A percentile compares a stretch with the other conserved stretches of the same genome.
Evolutionary conservation across 176 grass and related monocot species (phyloP).

Genomic region (Rhynchospora breviuscula): DNA sequence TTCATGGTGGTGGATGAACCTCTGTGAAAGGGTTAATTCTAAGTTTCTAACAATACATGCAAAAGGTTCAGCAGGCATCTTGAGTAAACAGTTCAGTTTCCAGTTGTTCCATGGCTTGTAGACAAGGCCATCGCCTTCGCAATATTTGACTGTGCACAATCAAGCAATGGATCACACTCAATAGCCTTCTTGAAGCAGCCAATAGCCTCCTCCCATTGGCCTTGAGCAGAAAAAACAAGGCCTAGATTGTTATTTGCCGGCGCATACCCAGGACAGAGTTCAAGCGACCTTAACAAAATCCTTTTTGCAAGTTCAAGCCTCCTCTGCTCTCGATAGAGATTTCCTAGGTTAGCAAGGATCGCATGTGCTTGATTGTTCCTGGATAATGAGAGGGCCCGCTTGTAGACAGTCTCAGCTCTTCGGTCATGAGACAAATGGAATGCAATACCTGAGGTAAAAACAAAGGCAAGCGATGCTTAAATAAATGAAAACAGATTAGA

Average conservation of each 20-base stretch:
- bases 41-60: background rate
- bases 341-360: slow-evolving; percentile 87
- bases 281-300: slow-evolving; percentile 66
- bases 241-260: slow-evolving; percentile 94
- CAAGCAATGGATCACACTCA: slow-evolving; percentile 66
- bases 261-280: slow-evolving; percentile 80
- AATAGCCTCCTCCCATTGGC: slow-evolving; percentile 60
- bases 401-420: slow-evolving; percentile 70
- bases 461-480: background rate
- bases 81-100: slow-evolving; percentile 16
- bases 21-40: background rate
- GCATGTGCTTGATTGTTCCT: slow-evolving; percentile 59
- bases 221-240: slow-evolving; percentile 69
- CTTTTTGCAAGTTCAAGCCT: slow-evolving; percentile 74
- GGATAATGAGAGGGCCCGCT: slow-evolving; percentile 54
- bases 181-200: slow-evolving; percentile 78
- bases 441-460: slow-evolving; percentile 58
- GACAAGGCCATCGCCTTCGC: slow-evolving; percentile 44
- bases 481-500: slow-evolving; percentile 3
- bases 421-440: slow-evolving; percentile 75
- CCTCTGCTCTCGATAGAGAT: slow-evolving; percentile 76
- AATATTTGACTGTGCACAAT: slow-evolving; percentile 84
- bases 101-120: slow-evolving; percentile 34
- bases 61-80: background rate
- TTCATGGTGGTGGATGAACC: background rate